Evolutionary conservation across 139 green algal genomes (phyloP).

Genomic region (Pseudopediastrum boryanum): DNA sequence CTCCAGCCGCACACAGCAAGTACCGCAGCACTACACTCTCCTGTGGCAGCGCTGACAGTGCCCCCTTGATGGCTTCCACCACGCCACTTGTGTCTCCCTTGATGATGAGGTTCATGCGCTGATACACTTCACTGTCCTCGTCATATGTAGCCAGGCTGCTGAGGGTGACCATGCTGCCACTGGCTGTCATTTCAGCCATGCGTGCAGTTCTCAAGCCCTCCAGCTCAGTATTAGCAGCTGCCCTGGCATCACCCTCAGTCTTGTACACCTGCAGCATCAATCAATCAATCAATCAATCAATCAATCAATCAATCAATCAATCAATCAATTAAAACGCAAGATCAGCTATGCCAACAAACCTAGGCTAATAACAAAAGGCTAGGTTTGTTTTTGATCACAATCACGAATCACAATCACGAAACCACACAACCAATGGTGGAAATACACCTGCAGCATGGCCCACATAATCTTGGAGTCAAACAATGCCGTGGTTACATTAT

Average conservation of each 20-base stretch:
- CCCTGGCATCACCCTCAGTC: conserved; percentile 70
- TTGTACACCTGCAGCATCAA: conserved; percentile 44
- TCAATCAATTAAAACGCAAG: too few relatives aligned
- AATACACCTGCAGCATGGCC: too few relatives aligned
- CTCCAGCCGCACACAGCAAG: conserved; percentile 83
- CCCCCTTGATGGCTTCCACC: conserved; percentile 90
- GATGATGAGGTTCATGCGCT: conserved; percentile 92
- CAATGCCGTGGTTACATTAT: too few relatives aligned
- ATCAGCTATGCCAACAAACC: too few relatives aligned
- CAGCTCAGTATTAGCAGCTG: conserved; percentile 36
- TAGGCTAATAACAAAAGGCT: too few relatives aligned
- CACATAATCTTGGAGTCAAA: too few relatives aligned
- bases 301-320: too few relatives aligned
- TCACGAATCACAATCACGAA: too few relatives aligned
- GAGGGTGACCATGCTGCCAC: conserved; percentile 88
- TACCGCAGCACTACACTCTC: conserved; percentile 89
- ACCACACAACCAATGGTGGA: too few relatives aligned
- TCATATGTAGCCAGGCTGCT: conserved; percentile 81
- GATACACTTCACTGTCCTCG: conserved; percentile 66
- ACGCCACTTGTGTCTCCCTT: conserved; percentile 83
- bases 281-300: too few relatives aligned
- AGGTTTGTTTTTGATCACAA: too few relatives aligned
- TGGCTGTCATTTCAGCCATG: conserved; percentile 46
- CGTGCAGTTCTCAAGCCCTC: conserved; percentile 17
- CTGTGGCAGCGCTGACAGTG: conserved; percentile 87